Conservation (phyloP, 164 flowering plant species). For the Chimonanthus praecox region DNA sequence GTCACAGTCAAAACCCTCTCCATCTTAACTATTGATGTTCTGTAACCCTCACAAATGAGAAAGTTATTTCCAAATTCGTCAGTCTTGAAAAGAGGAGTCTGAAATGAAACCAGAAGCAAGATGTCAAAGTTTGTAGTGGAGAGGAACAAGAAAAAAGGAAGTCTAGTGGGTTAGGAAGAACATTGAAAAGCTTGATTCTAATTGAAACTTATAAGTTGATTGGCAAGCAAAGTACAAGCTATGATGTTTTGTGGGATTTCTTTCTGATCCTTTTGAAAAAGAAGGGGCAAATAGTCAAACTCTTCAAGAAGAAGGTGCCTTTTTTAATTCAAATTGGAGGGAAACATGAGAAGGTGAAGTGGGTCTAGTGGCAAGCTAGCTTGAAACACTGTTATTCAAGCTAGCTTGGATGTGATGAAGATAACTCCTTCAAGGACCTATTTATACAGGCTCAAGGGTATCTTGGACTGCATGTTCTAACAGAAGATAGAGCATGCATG, state of each 20-base stretch:
- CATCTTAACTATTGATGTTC: not conserved
- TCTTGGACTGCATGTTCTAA: not conserved
- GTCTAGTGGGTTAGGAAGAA: not conserved
- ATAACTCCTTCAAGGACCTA: not conserved
- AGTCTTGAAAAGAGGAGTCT: not conserved
- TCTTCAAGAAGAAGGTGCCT: not conserved
- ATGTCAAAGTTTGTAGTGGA: not conserved
- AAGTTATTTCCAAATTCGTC: not conserved
- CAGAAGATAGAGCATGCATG: not conserved
- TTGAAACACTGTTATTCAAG: not conserved
- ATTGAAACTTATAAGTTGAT: not conserved
- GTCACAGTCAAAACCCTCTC: slow-evolving; percentile 6
- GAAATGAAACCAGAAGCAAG: not conserved
- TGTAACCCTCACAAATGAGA: not conserved
- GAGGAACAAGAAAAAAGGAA: not conserved
- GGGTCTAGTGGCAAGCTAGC: not conserved
- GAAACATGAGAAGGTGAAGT: not conserved
- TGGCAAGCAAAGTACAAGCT: not conserved
- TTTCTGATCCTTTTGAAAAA: not conserved
- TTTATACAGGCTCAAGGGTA: not conserved
- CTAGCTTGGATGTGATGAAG: not conserved
- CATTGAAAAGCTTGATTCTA: not conserved
- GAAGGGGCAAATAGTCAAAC: not conserved
- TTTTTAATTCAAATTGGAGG: not conserved
- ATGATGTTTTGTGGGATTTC: not conserved